phyloP scores from a whole-genome alignment of 208 protist species.

The Leishmania lainsoni region DNA sequence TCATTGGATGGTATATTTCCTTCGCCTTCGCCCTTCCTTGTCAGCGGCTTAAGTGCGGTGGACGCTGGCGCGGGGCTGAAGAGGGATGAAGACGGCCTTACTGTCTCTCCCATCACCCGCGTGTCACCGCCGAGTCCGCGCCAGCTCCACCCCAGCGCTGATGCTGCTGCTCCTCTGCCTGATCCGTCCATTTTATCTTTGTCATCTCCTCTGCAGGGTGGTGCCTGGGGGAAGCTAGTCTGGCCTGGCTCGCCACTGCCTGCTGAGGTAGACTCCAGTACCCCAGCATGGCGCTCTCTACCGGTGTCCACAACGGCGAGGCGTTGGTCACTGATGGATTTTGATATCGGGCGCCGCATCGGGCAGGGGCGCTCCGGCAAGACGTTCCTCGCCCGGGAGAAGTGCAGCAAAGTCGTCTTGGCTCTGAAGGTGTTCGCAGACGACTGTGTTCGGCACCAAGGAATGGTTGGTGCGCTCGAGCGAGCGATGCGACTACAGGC shows the following conservation, averaged over 20 bases:
- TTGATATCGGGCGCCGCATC: conserved; percentile 55
- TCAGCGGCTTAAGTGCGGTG: neutral
- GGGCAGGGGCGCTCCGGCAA: conserved; percentile 44
- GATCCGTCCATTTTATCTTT: neutral
- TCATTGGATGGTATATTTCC: neutral
- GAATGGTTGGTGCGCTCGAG: conserved; percentile 37
- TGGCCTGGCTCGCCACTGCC: neutral
- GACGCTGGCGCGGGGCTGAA: no score
- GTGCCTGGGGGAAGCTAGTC: neutral
- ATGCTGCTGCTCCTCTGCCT: neutral
- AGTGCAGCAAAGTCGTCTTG: conserved; percentile 42
- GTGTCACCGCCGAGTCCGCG: neutral
- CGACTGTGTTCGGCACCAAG: conserved; percentile 11
- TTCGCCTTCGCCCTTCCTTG: neutral
- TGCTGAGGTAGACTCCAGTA: neutral
- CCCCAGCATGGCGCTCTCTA: neutral
- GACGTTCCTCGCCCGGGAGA: conserved; percentile 55
- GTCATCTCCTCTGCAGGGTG: neutral
- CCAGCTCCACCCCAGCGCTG: neutral
- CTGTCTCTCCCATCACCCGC: conserved; percentile 12
- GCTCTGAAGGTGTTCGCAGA: conserved; percentile 61
- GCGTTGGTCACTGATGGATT: conserved; percentile 50
- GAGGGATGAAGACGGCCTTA: conserved; percentile 9
- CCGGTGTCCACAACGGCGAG: neutral
- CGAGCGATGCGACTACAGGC: conserved; percentile 97